Evolutionary conservation across 2,329 filamentous ascomycete species (phyloP).

Genomic region (Sporothrix globosa): DNA sequence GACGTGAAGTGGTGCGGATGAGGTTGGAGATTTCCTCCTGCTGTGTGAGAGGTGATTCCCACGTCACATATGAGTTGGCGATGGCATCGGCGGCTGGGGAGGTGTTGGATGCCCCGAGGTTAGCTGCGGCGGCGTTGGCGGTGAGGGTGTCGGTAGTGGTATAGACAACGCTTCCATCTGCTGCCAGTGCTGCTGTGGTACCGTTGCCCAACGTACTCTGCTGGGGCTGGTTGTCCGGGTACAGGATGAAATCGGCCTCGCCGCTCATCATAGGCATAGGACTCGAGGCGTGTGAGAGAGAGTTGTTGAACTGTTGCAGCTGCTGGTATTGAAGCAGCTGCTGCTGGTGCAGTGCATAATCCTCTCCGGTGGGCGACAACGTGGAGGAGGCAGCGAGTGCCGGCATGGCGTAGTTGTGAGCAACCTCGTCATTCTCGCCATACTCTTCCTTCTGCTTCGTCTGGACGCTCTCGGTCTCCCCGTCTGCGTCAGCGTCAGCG

Average conservation of each 20-base stretch:
- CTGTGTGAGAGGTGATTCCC: constrained; percentile 36
- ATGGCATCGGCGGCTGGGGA: background rate
- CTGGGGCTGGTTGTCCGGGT: constrained; percentile 33
- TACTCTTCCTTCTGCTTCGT: constrained; percentile 11
- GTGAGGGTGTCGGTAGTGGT: background rate
- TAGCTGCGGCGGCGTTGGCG: background rate
- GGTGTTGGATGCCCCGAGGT: background rate
- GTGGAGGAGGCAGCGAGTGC: constrained; percentile 6
- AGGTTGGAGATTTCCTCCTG: constrained; percentile 27
- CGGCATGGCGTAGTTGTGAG: constrained; percentile 6
- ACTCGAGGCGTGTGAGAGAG: background rate
- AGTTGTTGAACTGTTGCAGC: constrained; percentile 8
- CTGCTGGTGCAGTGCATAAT: constrained; percentile 10
- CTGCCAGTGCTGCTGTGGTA: constrained; percentile 12
- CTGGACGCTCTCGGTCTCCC: constrained; percentile 3
- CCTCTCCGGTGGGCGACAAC: background rate
- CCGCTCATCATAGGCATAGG: background rate
- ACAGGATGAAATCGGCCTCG: constrained; percentile 39
- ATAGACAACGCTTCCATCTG: constrained; percentile 31
- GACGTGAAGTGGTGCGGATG: constrained; percentile 6
- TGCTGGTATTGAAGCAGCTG: constrained; percentile 10
- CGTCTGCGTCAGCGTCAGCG: background rate
- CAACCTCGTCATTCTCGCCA: background rate
- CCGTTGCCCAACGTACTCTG: constrained; percentile 28
- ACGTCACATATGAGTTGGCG: constrained; percentile 34